A percentile compares a stretch with the other conserved stretches of the same genome.
These are phyloP conservation scores for Rhododendron molle DNA, from an alignment of 148 eudicot genomes.

Conservation along the genomic window DNA sequence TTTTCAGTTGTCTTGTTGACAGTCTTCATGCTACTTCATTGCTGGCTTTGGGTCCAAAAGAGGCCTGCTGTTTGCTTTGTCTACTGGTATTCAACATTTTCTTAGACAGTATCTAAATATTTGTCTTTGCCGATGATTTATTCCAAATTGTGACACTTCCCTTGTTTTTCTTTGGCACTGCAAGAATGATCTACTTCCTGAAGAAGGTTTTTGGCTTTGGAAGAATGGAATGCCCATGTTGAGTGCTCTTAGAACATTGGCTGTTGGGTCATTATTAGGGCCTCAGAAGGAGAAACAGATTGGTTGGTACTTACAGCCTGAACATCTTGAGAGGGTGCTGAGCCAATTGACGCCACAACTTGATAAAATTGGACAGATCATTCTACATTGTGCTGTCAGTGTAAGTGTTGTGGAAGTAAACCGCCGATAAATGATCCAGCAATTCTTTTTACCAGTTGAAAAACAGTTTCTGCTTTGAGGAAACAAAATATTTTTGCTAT, in stretches of 20 bases:
- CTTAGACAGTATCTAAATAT: background rate
- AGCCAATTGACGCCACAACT: constrained; percentile 74
- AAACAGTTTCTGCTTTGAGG: background rate
- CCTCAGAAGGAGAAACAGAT: constrained; percentile 70
- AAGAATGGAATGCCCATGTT: constrained; percentile 83
- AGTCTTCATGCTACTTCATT: constrained; percentile 81
- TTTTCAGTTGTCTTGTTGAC: constrained; percentile 79
- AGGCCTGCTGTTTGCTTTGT: constrained; percentile 78
- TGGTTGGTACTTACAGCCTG: constrained; percentile 78
- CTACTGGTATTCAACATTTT: constrained; percentile 53
- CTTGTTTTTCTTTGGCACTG: constrained; percentile 3
- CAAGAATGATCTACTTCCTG: constrained; percentile 91
- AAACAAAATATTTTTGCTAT: background rate
- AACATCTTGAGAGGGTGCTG: constrained; percentile 47
- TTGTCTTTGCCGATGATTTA: background rate
- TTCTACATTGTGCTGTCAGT: constrained; percentile 79
- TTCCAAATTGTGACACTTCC: constrained; percentile 14
- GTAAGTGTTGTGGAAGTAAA: constrained; percentile 40
- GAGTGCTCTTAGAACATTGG: constrained; percentile 64
- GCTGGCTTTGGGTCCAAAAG: constrained; percentile 86
- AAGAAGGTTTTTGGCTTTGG: constrained; percentile 84
- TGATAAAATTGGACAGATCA: constrained; percentile 62
- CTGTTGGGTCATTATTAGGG: constrained; percentile 76
- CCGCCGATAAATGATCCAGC: background rate
- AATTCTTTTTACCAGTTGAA: background rate